Evolutionary conservation across 352 stramenopile species (phyloP).

Genomic region (Halophytophthora polymorphica): DNA sequence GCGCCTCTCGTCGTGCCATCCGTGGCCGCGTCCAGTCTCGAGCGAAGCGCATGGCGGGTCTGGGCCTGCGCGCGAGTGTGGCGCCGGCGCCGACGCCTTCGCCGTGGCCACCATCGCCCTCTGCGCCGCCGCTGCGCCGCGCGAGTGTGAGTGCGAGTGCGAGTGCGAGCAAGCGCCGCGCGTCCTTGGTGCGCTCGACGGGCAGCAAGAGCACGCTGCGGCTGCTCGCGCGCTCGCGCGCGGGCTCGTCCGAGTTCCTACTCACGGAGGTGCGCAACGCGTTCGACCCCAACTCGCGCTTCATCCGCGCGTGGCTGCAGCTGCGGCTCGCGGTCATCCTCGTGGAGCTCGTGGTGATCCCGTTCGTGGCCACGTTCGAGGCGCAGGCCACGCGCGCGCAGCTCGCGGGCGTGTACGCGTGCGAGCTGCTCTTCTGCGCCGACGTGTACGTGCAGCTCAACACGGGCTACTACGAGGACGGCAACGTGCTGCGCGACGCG

Average conservation of each 20-base stretch:
- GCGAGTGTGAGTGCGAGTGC: no score
- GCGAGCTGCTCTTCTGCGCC: conserved; percentile 52
- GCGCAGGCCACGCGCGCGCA: conserved; percentile 9
- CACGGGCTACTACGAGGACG: conserved; percentile 71
- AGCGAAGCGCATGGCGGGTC: no score
- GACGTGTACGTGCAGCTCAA: conserved; percentile 75
- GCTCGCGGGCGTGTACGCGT: conserved; percentile 47
- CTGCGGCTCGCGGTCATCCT: conserved; percentile 50
- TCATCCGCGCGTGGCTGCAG: conserved; percentile 53
- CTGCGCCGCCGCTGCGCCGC: neutral
- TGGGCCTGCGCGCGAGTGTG: no score
- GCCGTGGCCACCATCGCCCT: no score
- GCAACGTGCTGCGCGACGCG: conserved; percentile 60
- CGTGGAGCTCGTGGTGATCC: conserved; percentile 45
- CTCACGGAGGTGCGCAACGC: conserved; percentile 50
- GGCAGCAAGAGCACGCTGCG: conserved; percentile 13
- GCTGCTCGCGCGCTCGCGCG: conserved; percentile 33
- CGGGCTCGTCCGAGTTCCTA: conserved; percentile 45
- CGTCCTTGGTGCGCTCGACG: conserved; percentile 14
- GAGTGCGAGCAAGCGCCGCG: conserved; percentile 16
- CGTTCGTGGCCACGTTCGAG: conserved; percentile 44
- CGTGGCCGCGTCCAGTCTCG: no score
- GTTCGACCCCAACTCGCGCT: conserved; percentile 53
- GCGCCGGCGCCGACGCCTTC: neutral
- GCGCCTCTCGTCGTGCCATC: no score